Evolutionary conservation across 352 stramenopile species (phyloP).

Genomic region (Globisporangium parvum): DNA sequence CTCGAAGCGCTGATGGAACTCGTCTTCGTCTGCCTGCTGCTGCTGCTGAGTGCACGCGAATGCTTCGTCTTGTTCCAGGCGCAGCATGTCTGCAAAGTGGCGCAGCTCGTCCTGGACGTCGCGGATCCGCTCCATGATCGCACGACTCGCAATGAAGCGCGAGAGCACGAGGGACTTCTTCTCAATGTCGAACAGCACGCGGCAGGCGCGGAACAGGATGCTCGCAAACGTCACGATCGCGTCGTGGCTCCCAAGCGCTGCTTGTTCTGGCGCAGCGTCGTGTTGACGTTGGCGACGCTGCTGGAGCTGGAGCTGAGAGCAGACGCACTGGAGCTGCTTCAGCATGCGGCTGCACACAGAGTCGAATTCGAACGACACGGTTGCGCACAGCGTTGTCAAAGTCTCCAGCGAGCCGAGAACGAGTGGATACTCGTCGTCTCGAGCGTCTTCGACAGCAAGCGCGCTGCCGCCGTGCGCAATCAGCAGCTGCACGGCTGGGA

Average conservation of each 20-base stretch:
- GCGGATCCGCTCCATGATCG: not conserved
- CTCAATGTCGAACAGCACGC: not conserved
- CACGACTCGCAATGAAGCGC: slow-evolving; percentile 1
- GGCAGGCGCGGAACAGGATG: not conserved
- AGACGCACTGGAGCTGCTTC: not conserved
- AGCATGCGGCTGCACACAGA: not conserved
- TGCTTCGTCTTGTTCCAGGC: not conserved
- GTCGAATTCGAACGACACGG: not conserved
- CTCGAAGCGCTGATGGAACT: not conserved
- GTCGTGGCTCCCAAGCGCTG: not conserved
- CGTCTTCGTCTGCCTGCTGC: not conserved
- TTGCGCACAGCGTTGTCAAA: not conserved
- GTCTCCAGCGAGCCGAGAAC: not conserved
- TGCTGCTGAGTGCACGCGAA: not conserved
- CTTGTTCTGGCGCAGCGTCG: not conserved
- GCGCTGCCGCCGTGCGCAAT: not conserved
- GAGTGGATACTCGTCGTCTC: not conserved
- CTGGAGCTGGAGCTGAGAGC: not conserved
- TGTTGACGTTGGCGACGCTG: not conserved
- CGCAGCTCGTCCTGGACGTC: not conserved
- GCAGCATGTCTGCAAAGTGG: not conserved
- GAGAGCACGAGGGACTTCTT: not conserved
- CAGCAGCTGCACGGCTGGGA: not conserved
- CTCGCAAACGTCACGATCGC: not conserved
- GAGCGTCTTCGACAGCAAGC: not conserved